A percentile compares a stretch with the other conserved stretches of the same genome.
Conservation (phyloP, 441 rosid species). For the Sinapis alba region DNA sequence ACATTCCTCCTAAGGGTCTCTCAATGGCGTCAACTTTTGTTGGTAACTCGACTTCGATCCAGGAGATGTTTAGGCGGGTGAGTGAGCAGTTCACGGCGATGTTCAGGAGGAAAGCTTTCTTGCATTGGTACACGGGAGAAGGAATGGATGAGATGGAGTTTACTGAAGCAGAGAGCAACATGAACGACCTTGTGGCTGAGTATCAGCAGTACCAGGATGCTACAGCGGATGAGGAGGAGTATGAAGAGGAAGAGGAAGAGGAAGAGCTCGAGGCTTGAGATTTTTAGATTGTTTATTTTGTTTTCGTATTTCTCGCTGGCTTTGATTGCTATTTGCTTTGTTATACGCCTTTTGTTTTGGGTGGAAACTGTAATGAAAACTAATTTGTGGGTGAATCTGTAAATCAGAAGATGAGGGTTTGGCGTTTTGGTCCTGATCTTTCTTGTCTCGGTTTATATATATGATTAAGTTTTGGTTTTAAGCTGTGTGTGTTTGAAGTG, state of each 20-base stretch:
- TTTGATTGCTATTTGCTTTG: conserved; percentile 19
- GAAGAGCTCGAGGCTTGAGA: conserved; percentile 35
- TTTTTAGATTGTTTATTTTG: conserved; percentile 16
- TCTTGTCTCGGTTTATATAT: neutral
- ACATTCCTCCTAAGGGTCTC: conserved; percentile 65
- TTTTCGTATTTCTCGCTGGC: conserved; percentile 19
- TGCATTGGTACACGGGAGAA: conserved; percentile 71
- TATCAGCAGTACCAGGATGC: conserved; percentile 73
- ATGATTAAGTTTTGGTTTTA: neutral
- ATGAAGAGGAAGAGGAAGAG: conserved; percentile 53
- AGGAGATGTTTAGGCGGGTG: conserved; percentile 65
- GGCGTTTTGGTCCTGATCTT: neutral
- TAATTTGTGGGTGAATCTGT: conserved; percentile 19
- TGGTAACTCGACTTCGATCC: conserved; percentile 65
- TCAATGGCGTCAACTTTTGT: conserved; percentile 68
- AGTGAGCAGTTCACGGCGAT: conserved; percentile 69
- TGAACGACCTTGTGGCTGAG: conserved; percentile 67
- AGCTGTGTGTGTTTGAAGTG: neutral
- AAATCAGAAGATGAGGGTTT: neutral
- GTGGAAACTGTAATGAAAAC: conserved; percentile 23
- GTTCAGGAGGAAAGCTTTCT: conserved; percentile 71
- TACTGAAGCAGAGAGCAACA: conserved; percentile 70
- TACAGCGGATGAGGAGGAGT: conserved; percentile 62
- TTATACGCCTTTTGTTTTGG: conserved; percentile 16
- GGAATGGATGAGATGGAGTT: conserved; percentile 78